Evolutionary conservation across 2,329 filamentous ascomycete species (phyloP), one percentile per base, ranked within the genome.

Genomic region (Lecanoromycetidae sp.): DNA sequence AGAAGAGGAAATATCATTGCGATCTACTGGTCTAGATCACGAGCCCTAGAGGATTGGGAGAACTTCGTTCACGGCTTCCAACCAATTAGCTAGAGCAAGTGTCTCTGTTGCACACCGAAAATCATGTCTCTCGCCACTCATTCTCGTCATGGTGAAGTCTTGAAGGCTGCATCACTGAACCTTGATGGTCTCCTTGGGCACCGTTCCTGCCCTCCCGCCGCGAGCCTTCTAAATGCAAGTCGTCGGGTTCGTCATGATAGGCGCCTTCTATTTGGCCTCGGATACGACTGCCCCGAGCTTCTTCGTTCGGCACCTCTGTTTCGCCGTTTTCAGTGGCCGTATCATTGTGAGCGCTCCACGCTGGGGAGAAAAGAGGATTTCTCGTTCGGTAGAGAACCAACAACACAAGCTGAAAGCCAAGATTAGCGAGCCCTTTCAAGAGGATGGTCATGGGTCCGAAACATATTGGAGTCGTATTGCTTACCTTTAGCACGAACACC

Each of bases 401-500:
- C 19, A 51, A 35, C 7, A 44, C 9, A 19, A 41, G 22, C 41
- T 50, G 27, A 15, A 7, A 26, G 20, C 17, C 22, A 5, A 5
- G 22, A 13, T 38, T 2, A 38, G 36, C 36, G 1, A 25, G 15
- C 12, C 27, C 3, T 5, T 9, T 42, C 4, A 19, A 13, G 25
- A n/a, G 9, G 19, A 23, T 22, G 20, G 3, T 2, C 8, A 37
- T 9, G 22, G 12, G 32, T 26, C 12, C n/a, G n/a, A n/a, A n/a
- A n/a, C n/a, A n/a, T n/a, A n/a, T n/a, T n/a, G n/a, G 15, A 3
- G 34, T 19, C 13, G 25, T 19, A 4, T 12, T 15, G 37, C 51
- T 36, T 8, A 51, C 51, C 48, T 51, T 50, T 4, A 53, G 13
- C 37, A 53, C 17, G 27, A 51, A 51, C 1, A 37, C n/a, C 20